phyloP scores from a whole-genome alignment of 768 basidiomycete genomes.

The Tricholoma sp. region DNA sequence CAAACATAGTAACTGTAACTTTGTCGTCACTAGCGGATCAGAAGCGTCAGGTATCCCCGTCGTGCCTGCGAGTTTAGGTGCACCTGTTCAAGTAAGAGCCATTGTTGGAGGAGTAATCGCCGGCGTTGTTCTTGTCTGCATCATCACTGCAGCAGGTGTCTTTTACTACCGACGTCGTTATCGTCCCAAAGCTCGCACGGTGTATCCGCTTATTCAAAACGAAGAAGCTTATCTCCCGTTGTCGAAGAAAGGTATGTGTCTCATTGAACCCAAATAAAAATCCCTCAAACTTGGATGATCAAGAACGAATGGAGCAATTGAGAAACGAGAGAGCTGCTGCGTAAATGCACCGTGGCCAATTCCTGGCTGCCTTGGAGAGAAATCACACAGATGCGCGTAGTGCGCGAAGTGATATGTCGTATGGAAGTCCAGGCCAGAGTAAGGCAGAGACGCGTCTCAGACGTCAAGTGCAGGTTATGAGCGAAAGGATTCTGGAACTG shows the following conservation, averaged over 20 bases:
- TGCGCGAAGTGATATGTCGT: not conserved
- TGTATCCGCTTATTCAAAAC: too few relatives aligned
- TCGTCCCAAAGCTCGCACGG: not conserved
- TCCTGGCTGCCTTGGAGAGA: constrained; percentile 1
- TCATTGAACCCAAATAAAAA: not conserved
- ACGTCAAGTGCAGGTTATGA: constrained; percentile 5
- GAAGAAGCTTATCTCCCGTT: too few relatives aligned
- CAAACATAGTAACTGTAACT: too few relatives aligned
- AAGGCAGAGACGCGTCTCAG: constrained; percentile 1
- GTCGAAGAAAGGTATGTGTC: too few relatives aligned
- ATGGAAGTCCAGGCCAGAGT: not conserved
- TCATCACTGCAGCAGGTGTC: not conserved
- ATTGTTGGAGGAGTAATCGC: not conserved
- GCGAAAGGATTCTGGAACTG: constrained; percentile 4
- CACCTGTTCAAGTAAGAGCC: not conserved
- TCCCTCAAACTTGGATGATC: not conserved
- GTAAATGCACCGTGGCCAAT: not conserved
- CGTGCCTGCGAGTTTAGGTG: not conserved
- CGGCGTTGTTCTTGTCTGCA: not conserved
- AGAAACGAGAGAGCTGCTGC: not conserved
- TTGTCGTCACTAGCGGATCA: too few relatives aligned
- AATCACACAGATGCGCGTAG: not conserved
- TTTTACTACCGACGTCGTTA: not conserved
- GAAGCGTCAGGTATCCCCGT: too few relatives aligned
- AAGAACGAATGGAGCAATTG: not conserved